Evolutionary conservation across 179 eudicot species (phyloP).

Genomic region (Heliamphora pulchella): DNA sequence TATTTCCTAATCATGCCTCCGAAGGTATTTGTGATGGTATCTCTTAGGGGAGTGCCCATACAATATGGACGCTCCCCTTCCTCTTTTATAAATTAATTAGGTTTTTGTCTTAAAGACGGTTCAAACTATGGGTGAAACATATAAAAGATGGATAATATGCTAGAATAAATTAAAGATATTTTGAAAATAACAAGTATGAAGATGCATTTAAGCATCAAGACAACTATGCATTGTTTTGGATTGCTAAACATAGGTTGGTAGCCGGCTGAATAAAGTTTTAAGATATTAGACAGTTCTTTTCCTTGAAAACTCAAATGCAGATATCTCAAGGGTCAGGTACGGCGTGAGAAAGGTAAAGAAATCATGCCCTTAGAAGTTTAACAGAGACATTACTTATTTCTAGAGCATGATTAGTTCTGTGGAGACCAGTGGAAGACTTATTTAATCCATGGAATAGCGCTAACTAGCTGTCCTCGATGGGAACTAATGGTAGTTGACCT

Average conservation of each 20-base stretch:
- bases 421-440: background rate
- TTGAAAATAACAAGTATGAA: too few relatives aligned
- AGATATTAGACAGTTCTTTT: background rate
- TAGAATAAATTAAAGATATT: too few relatives aligned
- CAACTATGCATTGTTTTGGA: background rate
- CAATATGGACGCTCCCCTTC: too few relatives aligned
- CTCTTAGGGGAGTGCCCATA: too few relatives aligned
- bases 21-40: too few relatives aligned
- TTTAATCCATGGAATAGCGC: background rate
- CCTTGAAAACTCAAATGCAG: background rate
- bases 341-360: background rate
- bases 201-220: too few relatives aligned
- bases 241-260: background rate
- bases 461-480: constrained; percentile 38
- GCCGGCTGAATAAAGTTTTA: background rate
- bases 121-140: too few relatives aligned
- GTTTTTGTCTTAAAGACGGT: too few relatives aligned
- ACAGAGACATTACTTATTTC: background rate
- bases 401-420: background rate
- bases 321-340: background rate
- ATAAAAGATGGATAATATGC: too few relatives aligned
- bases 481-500: constrained; percentile 49
- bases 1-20: background rate
- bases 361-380: background rate
- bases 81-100: too few relatives aligned